Base-by-base conservation (phyloP, 106 monocot genomes). In the Amphibolis antarctica region DNA sequence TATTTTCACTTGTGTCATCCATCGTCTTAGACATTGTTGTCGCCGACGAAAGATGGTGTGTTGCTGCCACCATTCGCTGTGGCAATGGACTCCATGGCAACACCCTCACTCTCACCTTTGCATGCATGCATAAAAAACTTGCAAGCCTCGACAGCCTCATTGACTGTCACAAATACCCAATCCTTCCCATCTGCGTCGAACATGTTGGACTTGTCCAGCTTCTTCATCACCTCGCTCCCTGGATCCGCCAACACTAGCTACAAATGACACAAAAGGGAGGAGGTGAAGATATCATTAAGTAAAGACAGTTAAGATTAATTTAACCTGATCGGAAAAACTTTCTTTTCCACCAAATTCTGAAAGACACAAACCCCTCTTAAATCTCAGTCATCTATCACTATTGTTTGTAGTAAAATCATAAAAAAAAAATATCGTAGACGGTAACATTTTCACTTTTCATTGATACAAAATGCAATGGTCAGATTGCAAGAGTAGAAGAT, bases 181-280 rank as follows among this genome's bases (percentile, higher is more conserved):
- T 89, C 83, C 44, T 83, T 76, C 0, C 93, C 93, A n/a, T 89
- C 83, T 23, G 45, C 61, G 48, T 86, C 83, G 0, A 89, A 71
- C 44, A 70, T 67, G 55, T 86, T 89, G 18, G 93, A 89, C 0
- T 64, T 75, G 28, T 89, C 75, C 20, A 94, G 74, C 75, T 94
- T 94, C 81, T 89, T 94, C 89, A 94, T 86, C 63, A 89, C 74
- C 62, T 94, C 93, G 42, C 83, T 89, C 55, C 93, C 93, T 0
- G 93, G 93, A 59, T 93, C 89, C 0, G 89, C 88, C 25, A 93
- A 36, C 18, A 79, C 81, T 28, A 93, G 78, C 93, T 93, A 85
- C 12, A 54, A 31, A 36, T 12, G 27, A 28, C 10, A 30, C 30
- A 9, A 5, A 17, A 24, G 0, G 18, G 12, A 29, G 15, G 30